phyloP scores from a whole-genome alignment of 2,329 filamentous ascomycete genomes.

The Exserohilum turcica region DNA sequence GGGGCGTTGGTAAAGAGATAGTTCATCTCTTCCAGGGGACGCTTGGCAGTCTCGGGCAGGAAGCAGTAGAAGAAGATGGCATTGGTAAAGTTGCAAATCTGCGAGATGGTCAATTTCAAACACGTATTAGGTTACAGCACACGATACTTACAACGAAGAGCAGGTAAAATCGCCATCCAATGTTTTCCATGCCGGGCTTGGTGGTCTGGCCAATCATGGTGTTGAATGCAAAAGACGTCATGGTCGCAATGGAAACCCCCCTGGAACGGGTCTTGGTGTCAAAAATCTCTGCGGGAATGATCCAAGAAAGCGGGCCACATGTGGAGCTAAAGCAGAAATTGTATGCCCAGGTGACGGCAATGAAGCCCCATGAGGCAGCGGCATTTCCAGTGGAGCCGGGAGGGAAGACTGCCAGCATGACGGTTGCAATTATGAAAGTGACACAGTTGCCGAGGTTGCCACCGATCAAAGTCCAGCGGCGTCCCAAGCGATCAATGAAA shows the following conservation, averaged over 20 bases:
- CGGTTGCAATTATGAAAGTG: constrained; percentile 71
- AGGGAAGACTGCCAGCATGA: constrained; percentile 65
- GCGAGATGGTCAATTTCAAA: not conserved
- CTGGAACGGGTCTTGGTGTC: constrained; percentile 76
- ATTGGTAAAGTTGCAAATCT: constrained; percentile 71
- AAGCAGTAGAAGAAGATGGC: constrained; percentile 70
- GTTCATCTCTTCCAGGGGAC: constrained; percentile 72
- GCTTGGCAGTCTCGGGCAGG: constrained; percentile 68
- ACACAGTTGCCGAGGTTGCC: constrained; percentile 75
- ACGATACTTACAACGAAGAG: constrained; percentile 59
- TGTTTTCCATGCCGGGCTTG: constrained; percentile 61
- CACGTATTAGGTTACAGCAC: not conserved
- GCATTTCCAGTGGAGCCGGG: constrained; percentile 58
- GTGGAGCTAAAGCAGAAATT: constrained; percentile 77
- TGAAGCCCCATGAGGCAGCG: constrained; percentile 73
- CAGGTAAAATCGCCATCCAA: constrained; percentile 64
- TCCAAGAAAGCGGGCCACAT: constrained; percentile 70
- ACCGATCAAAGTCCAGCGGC: constrained; percentile 72
- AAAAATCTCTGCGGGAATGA: constrained; percentile 74
- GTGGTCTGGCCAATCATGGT: constrained; percentile 76
- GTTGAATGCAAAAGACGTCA: constrained; percentile 76
- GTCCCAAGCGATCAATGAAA: constrained; percentile 71
- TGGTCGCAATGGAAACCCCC: constrained; percentile 75
- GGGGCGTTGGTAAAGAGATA: constrained; percentile 69
- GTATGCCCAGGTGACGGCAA: constrained; percentile 77